These are phyloP conservation scores for Coemansia biformis DNA, from an alignment of 192 early-diverging fungal genomes.

Conservation along the genomic window DNA sequence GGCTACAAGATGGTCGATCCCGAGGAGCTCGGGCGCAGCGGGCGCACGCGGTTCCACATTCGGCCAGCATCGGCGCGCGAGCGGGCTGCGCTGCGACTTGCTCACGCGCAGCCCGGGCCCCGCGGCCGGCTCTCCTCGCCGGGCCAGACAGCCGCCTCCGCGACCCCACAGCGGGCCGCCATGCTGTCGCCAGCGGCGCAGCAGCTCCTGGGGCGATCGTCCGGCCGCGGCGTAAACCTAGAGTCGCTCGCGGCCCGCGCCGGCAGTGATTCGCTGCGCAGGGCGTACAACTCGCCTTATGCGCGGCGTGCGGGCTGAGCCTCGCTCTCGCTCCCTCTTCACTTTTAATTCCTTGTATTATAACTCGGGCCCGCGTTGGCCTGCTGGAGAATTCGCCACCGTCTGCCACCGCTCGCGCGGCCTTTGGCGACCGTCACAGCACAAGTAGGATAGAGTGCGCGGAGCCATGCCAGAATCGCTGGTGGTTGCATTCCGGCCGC, in stretches of 20 bases:
- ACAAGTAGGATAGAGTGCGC: no score
- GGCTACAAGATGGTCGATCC: conserved; percentile 32
- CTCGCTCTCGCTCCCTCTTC: background rate
- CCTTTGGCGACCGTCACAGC: no score
- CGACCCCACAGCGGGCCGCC: background rate
- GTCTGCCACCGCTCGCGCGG: no score
- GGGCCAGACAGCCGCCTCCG: background rate
- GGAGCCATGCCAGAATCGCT: conserved; percentile 57
- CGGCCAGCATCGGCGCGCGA: conserved; percentile 18
- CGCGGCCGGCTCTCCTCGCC: background rate
- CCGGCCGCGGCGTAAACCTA: background rate
- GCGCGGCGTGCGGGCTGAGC: conserved; percentile 2
- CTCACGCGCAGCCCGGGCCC: no score
- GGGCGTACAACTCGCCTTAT: conserved; percentile 36
- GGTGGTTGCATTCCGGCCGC: conserved; percentile 58
- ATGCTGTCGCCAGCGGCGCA: conserved; percentile 38
- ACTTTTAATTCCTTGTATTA: no score
- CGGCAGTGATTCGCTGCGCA: conserved; percentile 5
- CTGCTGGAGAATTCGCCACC: no score
- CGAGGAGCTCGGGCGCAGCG: background rate
- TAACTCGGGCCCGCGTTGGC: no score
- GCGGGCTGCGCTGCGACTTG: conserved; percentile 8
- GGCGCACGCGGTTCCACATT: conserved; percentile 15
- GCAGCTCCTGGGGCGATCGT: conserved; percentile 16
- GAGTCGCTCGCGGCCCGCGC: background rate